phyloP scores from a whole-genome alignment of 2,329 filamentous ascomycete genomes.

The Ceratocystis alfenasii region DNA sequence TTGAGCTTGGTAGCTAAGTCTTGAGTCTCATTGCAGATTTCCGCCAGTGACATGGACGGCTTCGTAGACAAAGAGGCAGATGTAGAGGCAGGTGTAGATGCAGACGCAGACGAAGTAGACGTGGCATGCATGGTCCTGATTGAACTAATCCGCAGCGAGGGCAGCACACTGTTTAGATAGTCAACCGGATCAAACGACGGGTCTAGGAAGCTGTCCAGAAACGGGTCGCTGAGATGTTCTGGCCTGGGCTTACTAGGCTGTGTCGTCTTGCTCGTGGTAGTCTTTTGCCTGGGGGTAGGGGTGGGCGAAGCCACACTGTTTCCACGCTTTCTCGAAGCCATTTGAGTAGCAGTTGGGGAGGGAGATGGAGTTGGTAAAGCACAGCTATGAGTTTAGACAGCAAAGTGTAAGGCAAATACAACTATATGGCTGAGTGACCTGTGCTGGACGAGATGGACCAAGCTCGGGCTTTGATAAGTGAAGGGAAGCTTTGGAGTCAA shows the following conservation, averaged over 20 bases:
- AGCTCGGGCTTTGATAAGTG: no score
- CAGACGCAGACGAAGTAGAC: background rate
- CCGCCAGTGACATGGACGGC: conserved; percentile 48
- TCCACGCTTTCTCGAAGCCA: conserved; percentile 20
- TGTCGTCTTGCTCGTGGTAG: conserved; percentile 16
- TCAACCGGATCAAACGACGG: conserved; percentile 70
- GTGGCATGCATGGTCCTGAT: background rate
- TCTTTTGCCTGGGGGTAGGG: conserved; percentile 17
- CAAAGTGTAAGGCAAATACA: background rate
- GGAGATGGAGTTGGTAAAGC: background rate
- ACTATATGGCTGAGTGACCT: background rate
- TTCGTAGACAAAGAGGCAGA: conserved; percentile 13
- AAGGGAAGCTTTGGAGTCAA: background rate
- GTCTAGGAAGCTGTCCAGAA: conserved; percentile 62
- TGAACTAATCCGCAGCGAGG: conserved; percentile 42
- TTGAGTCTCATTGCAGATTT: conserved; percentile 71
- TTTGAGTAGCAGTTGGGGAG: background rate
- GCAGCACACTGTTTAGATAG: conserved; percentile 71
- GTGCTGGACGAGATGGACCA: no score
- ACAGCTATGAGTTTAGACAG: background rate
- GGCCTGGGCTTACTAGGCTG: conserved; percentile 38
- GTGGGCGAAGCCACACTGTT: conserved; percentile 16
- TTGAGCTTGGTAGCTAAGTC: conserved; percentile 76
- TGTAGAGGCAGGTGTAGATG: background rate
- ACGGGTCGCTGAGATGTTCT: conserved; percentile 56